These are phyloP conservation scores for Alternaria sp. DNA, from an alignment of 2,329 filamentous ascomycete genomes.

Conservation along the genomic window DNA sequence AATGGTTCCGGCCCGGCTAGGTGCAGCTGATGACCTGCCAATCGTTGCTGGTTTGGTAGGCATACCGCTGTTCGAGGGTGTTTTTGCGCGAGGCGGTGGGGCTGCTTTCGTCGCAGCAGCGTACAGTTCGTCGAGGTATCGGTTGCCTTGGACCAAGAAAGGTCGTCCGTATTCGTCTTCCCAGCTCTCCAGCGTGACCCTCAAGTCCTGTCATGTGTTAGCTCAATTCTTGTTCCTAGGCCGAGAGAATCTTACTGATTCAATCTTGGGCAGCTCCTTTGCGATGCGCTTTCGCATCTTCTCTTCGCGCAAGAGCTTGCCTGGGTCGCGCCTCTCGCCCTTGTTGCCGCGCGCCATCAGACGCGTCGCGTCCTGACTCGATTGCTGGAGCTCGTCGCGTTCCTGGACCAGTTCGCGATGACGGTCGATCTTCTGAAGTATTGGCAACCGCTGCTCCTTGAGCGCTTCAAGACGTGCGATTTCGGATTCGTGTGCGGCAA, in stretches of 20 bases:
- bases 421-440: conserved; percentile 80
- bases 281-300: conserved; percentile 98
- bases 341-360: conserved; percentile 91
- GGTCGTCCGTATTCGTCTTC: conserved; percentile 94
- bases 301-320: conserved; percentile 91
- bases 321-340: conserved; percentile 92
- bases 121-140: conserved; percentile 87
- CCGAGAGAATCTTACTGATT: conserved; percentile 59
- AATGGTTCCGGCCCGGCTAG: conserved; percentile 52
- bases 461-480: conserved; percentile 82
- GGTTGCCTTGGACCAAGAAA: conserved; percentile 90
- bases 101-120: conserved; percentile 66
- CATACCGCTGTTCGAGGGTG: conserved; percentile 65
- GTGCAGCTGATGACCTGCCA: conserved; percentile 43
- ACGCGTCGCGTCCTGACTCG: conserved; percentile 92
- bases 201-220: conserved; percentile 62
- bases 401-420: conserved; percentile 85
- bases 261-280: conserved; percentile 93
- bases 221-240: neutral
- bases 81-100: conserved; percentile 75
- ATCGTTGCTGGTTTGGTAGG: conserved; percentile 40
- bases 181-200: conserved; percentile 82
- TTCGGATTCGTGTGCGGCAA: conserved; percentile 94
- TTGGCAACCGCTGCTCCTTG: conserved; percentile 86
- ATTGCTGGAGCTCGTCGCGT: conserved; percentile 84